Conservation (phyloP, 1,284 basidiomycete species). For the Porogramme epimiltina region DNA sequence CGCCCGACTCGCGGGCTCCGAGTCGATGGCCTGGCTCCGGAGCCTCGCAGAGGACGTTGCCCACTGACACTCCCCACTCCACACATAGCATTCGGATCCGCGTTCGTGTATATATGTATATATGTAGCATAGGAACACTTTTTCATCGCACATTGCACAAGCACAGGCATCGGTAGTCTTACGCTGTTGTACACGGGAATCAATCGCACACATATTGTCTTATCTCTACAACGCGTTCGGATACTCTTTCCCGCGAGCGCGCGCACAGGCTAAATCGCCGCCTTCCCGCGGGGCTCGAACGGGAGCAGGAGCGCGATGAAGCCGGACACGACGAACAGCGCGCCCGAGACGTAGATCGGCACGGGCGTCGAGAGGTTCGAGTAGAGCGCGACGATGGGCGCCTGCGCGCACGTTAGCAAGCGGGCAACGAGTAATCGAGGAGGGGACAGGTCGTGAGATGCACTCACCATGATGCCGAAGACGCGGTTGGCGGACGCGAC, state of each 20-base stretch:
- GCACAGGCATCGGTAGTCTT: no score
- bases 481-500: conserved; percentile 59
- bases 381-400: conserved; percentile 67
- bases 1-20: conserved; percentile 6
- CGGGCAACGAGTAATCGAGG: neutral
- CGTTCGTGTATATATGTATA: no score
- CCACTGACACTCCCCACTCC: no score
- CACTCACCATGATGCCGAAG: conserved; percentile 60
- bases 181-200: no score
- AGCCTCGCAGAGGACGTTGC: conserved; percentile 1
- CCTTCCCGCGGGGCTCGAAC: conserved; percentile 68
- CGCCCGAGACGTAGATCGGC: conserved; percentile 72
- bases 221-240: no score
- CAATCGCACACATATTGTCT: no score
- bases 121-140: no score
- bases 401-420: conserved; percentile 35
- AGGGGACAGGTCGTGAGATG: neutral
- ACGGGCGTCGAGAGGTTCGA: conserved; percentile 58
- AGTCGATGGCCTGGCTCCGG: conserved; percentile 12
- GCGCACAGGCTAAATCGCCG: conserved; percentile 43
- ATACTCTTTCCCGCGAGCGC: no score
- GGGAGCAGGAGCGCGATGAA: conserved; percentile 66
- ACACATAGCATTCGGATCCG: no score
- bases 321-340: conserved; percentile 62
- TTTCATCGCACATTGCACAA: no score